Percentiles rank a stretch among this genome's conserved stretches.
These are phyloP conservation scores for Lithohypha guttulata DNA, from an alignment of 2,329 filamentous ascomycete species.

Conservation along the genomic window DNA sequence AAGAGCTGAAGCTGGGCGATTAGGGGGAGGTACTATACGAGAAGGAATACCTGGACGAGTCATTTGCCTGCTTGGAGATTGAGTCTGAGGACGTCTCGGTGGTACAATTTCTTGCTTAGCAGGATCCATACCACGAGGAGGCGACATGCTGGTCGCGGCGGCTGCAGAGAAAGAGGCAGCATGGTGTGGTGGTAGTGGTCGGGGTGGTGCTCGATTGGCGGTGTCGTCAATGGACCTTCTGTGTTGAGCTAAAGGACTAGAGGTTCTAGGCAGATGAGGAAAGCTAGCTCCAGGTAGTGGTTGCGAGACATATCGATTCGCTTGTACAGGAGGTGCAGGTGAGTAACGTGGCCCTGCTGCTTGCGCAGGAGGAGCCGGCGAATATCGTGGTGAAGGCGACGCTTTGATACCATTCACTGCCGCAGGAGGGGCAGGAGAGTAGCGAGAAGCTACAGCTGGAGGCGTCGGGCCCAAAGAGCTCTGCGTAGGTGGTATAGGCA, in stretches of 20 bases:
- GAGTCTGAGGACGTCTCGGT: conserved; percentile 44
- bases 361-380: conserved; percentile 34
- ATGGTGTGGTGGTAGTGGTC: background rate
- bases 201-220: conserved; percentile 1
- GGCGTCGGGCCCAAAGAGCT: conserved; percentile 27
- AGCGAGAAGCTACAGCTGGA: conserved; percentile 30
- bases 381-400: conserved; percentile 32
- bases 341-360: conserved; percentile 31
- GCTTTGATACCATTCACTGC: conserved; percentile 26
- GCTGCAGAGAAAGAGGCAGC: conserved; percentile 22
- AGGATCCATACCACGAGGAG: conserved; percentile 1
- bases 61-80: conserved; percentile 47
- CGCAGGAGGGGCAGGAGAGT: conserved; percentile 36
- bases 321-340: conserved; percentile 32
- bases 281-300: conserved; percentile 21
- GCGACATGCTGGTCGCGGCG: background rate
- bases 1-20: conserved; percentile 44
- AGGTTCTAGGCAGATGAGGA: conserved; percentile 52
- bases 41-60: conserved; percentile 36
- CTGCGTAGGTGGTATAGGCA: conserved; percentile 20
- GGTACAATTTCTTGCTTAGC: conserved; percentile 21
- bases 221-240: conserved; percentile 16
- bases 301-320: conserved; percentile 22
- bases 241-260: conserved; percentile 51
- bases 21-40: conserved; percentile 36